These are phyloP conservation scores for Xylaria scruposa DNA, from an alignment of 495 filamentous ascomycete species.

Conservation along the genomic window DNA sequence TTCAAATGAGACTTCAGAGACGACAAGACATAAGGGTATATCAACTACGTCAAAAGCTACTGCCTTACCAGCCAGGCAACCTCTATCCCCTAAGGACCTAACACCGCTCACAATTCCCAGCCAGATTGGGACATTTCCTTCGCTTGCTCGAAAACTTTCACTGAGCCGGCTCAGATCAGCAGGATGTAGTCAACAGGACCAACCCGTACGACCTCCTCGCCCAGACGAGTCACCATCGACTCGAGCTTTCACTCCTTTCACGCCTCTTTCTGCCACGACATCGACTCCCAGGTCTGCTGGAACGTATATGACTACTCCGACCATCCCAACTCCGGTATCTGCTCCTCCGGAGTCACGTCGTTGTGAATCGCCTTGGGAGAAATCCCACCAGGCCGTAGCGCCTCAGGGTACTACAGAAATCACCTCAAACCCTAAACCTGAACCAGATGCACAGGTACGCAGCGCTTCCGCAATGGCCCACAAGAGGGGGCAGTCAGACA, in stretches of 20 bases:
- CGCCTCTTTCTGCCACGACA: slow-evolving; percentile 48
- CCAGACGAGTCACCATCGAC: slow-evolving; percentile 54
- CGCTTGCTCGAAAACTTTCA: slow-evolving; percentile 47
- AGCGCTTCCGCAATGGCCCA: slow-evolving; percentile 42
- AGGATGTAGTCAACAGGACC: slow-evolving; percentile 46
- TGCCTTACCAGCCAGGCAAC: slow-evolving; percentile 43
- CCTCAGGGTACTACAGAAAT: slow-evolving; percentile 33
- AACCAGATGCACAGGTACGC: slow-evolving; percentile 41
- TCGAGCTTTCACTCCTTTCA: slow-evolving; percentile 52
- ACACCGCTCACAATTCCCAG: slow-evolving; percentile 59
- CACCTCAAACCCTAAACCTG: slow-evolving; percentile 42
- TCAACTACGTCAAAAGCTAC: slow-evolving; percentile 26
- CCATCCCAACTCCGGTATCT: slow-evolving; percentile 54
- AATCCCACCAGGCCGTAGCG: slow-evolving; percentile 31
- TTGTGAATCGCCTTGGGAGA: slow-evolving; percentile 57
- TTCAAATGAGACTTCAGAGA: slow-evolving; percentile 37
- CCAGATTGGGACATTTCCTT: slow-evolving; percentile 43
- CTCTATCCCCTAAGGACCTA: slow-evolving; percentile 57
- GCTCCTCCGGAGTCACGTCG: slow-evolving; percentile 49
- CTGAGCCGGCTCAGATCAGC: slow-evolving; percentile 46
- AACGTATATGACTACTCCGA: slow-evolving; percentile 44
- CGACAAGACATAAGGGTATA: not conserved
- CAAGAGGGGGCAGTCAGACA: slow-evolving; percentile 61
- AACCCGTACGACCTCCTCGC: slow-evolving; percentile 40
- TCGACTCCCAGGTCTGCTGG: slow-evolving; percentile 48